Conservation (phyloP, 2,329 filamentous ascomycete genomes). For the Talaromyces amestolkiae region DNA sequence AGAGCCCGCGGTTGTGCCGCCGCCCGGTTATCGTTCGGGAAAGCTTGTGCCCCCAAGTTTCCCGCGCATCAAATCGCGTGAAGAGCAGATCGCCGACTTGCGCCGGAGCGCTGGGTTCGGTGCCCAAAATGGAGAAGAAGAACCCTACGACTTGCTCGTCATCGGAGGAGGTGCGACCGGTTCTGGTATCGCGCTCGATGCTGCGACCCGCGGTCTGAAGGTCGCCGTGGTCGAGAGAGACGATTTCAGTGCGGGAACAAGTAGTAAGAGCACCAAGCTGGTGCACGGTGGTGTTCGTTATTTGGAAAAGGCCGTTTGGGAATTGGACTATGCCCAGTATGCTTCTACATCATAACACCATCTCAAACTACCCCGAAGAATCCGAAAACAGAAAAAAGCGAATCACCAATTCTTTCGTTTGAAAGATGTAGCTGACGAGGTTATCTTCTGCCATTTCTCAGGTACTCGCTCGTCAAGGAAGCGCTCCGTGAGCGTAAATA, state of each 20-base stretch:
- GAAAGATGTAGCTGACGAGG: slow-evolving; percentile 5
- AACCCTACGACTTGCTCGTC: slow-evolving; percentile 72
- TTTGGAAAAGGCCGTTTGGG: slow-evolving; percentile 81
- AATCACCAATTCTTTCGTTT: neutral
- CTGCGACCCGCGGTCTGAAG: slow-evolving; percentile 72
- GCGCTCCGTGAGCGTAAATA: slow-evolving; percentile 79
- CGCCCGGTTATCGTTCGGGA: slow-evolving; percentile 61
- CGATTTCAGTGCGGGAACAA: slow-evolving; percentile 78
- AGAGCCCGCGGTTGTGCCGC: slow-evolving; percentile 60
- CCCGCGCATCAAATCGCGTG: slow-evolving; percentile 50
- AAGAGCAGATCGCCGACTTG: slow-evolving; percentile 53
- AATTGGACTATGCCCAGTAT: slow-evolving; percentile 77
- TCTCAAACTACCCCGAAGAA: neutral
- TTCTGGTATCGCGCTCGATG: slow-evolving; percentile 76
- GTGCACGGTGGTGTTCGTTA: slow-evolving; percentile 84
- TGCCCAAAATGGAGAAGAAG: slow-evolving; percentile 29
- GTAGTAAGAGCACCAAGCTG: slow-evolving; percentile 83
- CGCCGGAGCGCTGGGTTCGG: slow-evolving; percentile 40
- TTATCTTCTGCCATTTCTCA: slow-evolving; percentile 20
- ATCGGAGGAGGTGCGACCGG: slow-evolving; percentile 79
- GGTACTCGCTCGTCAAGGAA: slow-evolving; percentile 71
- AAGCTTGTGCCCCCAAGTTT: slow-evolving; percentile 55
- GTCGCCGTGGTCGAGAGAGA: slow-evolving; percentile 80
- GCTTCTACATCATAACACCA: slow-evolving; percentile 19
- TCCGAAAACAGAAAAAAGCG: neutral